Conservation (phyloP, 257 asterid species). For the Scutellaria barbata region DNA sequence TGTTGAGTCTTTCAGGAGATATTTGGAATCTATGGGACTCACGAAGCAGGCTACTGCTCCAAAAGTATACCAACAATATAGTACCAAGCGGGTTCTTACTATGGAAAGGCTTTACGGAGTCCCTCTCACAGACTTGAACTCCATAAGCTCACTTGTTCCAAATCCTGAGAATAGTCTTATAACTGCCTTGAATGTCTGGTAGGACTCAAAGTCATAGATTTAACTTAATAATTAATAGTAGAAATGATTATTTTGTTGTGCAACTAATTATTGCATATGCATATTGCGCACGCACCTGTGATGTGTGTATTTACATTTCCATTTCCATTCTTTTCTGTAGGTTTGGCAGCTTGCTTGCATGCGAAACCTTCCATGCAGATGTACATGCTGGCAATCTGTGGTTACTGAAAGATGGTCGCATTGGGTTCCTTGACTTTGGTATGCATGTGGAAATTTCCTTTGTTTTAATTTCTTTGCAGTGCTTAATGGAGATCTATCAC, state of each 20-base stretch:
- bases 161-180: constrained; percentile 89
- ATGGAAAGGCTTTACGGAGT: constrained; percentile 99
- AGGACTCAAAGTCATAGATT: constrained; percentile 35
- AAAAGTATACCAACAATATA: constrained; percentile 73
- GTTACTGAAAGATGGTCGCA: constrained; percentile 95
- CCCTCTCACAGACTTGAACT: constrained; percentile 93
- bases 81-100: constrained; percentile 71
- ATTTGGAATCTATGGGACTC: constrained; percentile 89
- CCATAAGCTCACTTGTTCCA: constrained; percentile 81
- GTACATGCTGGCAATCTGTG: constrained; percentile 98
- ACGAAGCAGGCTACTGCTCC: constrained; percentile 95
- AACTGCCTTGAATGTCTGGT: constrained; percentile 98
- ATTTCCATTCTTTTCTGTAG: constrained; percentile 41
- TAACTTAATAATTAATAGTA: constrained; percentile 17
- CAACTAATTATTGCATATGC: constrained; percentile 4
- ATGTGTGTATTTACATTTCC: background rate
- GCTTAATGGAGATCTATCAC: constrained; percentile 10
- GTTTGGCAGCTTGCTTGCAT: constrained; percentile 97
- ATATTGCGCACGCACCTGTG: background rate
- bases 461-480: constrained; percentile 2
- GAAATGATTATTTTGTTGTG: constrained; percentile 15
- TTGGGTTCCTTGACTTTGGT: constrained; percentile 99
- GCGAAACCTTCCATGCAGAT: constrained; percentile 95
- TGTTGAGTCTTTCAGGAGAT: constrained; percentile 82
- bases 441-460: constrained; percentile 22